Conservation (phyloP, 1,139 yeast species). For the Geotrichum citri-aurantii region DNA sequence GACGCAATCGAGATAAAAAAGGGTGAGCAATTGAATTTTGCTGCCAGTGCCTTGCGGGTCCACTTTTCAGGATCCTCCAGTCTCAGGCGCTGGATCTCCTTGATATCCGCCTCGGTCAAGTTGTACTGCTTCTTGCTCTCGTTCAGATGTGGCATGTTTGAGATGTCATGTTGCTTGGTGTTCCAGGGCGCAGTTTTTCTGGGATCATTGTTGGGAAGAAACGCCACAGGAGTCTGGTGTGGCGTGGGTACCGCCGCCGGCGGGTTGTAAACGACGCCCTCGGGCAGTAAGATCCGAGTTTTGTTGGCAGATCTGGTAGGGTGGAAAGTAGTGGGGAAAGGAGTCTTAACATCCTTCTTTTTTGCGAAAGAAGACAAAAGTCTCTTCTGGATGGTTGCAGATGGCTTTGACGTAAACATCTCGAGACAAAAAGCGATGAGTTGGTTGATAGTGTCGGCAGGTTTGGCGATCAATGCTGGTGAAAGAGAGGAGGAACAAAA, state of each 20-base stretch:
- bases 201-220: constrained; percentile 60
- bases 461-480: neutral
- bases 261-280: constrained; percentile 40
- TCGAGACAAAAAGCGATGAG: neutral
- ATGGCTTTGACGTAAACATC: neutral
- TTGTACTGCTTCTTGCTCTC: constrained; percentile 49
- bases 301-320: constrained; percentile 40
- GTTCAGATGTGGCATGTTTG: constrained; percentile 35
- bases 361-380: constrained; percentile 18
- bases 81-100: constrained; percentile 59
- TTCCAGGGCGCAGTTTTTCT: constrained; percentile 40
- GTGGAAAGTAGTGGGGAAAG: constrained; percentile 40
- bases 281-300: constrained; percentile 37
- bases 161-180: constrained; percentile 26
- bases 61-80: constrained; percentile 54
- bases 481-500: neutral
- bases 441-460: neutral
- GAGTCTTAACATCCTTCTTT: constrained; percentile 22
- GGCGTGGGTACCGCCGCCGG: constrained; percentile 48
- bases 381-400: constrained; percentile 3
- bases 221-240: constrained; percentile 63
- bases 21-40: constrained; percentile 53
- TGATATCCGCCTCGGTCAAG: constrained; percentile 55
- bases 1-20: constrained; percentile 52
- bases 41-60: constrained; percentile 64